Evolutionary conservation across 345 rosid genomes (phyloP).

Genomic region (Euclidium syriacum): DNA sequence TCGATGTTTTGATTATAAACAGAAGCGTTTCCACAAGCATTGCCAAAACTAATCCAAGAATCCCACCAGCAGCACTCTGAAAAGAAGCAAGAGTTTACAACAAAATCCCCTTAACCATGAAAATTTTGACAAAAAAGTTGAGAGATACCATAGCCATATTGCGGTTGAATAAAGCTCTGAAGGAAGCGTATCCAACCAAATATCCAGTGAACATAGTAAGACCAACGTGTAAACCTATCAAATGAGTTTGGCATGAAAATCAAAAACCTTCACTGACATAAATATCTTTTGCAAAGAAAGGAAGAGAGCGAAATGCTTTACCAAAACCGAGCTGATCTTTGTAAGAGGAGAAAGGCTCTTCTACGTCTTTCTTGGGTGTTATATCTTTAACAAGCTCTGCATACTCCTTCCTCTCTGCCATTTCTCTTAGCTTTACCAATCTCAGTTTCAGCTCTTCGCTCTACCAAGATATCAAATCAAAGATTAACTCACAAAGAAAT

Average conservation of each 20-base stretch:
- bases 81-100: slow-evolving; percentile 5
- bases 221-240: slow-evolving; percentile 77
- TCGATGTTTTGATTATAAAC: slow-evolving; percentile 70
- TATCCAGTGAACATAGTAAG: slow-evolving; percentile 95
- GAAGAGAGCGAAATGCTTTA: slow-evolving; percentile 7
- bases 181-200: slow-evolving; percentile 70
- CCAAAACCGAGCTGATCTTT: slow-evolving; percentile 98
- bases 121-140: not conserved
- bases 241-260: not conserved
- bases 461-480: slow-evolving; percentile 27
- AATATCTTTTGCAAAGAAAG: not conserved
- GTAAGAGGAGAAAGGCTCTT: slow-evolving; percentile 91
- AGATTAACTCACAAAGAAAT: not conserved
- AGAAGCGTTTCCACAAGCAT: slow-evolving; percentile 93
- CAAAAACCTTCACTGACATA: not conserved
- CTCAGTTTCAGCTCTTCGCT: slow-evolving; percentile 75
- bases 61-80: slow-evolving; percentile 94
- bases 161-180: slow-evolving; percentile 80
- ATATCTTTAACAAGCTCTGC: slow-evolving; percentile 87
- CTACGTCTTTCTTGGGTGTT: slow-evolving; percentile 44
- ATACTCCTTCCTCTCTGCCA: slow-evolving; percentile 78
- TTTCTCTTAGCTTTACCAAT: slow-evolving; percentile 56
- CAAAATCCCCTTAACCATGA: not conserved
- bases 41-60: slow-evolving; percentile 76
- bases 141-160: slow-evolving; percentile 48